Evolutionary conservation across 2,329 filamentous ascomycete species (phyloP), one percentile per base, ranked within the genome.

Genomic region (Sarocladium kiliense): DNA sequence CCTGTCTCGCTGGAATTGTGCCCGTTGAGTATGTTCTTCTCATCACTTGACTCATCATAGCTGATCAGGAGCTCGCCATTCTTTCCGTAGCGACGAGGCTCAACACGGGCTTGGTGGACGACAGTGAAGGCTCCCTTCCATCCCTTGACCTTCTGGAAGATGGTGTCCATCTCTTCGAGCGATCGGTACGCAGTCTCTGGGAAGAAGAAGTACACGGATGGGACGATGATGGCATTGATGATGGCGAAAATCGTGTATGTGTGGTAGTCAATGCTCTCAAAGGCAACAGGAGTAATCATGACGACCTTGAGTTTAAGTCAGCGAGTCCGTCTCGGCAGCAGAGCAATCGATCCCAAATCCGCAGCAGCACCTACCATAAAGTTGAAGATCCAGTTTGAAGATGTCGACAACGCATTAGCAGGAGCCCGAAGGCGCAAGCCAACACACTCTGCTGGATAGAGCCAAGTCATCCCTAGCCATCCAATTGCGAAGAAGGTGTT

Each of bases 361-460:
- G 6, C 12, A 12, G 30, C 37, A 18, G n/a, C 27, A 56, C 66
- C 56, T 57, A 71, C 77, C 60, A 83, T 64, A 64, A 84, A 84
- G 65, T 86, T 86, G 66, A 84, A 85, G 53, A 83, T 79, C 80
- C 80, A 84, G 68, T 84, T 84, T 7, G 74, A 77, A 5, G 73
- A 74, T 0, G 78, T 79, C 0, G 74, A 72, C 32, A 84, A 64
- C 11, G 81, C 82, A 58, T 83, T 84, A 32, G 81, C 81, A 0
- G 80, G 80, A 0, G 82, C 82, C 30, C 85, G 81, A 55, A 86
- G 87, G 59, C 82, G 81, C 68, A 87, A 10, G 85, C 84, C 67
- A 84, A 82, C 57, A 88, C 81, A n/a, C 65, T 88, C 85, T 16
- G 79, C 78, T 65, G 84, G 83, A 65, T 87, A 87, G 1, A 87